Percentiles rank a stretch among this genome's conserved stretches.
Conservation (phyloP, 176 grass and related monocot genomes). For the Echinochloa phyllopogon region DNA sequence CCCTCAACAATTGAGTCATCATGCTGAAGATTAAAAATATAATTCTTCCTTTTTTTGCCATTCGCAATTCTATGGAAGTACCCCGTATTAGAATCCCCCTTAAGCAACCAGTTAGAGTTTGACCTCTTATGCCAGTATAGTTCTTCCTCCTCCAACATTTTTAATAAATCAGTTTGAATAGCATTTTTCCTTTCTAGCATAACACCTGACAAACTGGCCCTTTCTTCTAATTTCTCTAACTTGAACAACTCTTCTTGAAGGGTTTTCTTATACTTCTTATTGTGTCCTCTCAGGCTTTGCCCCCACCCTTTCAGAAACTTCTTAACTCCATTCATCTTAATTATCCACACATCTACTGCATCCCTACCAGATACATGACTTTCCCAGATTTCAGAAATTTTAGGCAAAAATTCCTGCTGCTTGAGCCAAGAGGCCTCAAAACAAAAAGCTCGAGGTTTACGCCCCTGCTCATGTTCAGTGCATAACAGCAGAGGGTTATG, state of each 20-base stretch:
- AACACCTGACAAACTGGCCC: accelerated
- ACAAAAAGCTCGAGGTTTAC: accelerated
- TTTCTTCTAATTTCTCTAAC: neutral
- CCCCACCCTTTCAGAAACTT: neutral
- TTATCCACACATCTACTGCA: neutral
- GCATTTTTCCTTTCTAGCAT: neutral
- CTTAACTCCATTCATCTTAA: neutral
- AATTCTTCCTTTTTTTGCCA: neutral
- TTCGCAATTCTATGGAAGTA: neutral
- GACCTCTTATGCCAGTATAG: neutral
- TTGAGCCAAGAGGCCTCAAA: neutral
- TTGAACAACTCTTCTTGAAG: neutral
- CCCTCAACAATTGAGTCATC: neutral
- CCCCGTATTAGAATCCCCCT: neutral
- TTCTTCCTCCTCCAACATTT: neutral
- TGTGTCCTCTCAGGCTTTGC: neutral
- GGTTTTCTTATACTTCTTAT: too few species aligned
- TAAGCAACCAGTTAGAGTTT: neutral
- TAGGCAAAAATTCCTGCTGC: neutral
- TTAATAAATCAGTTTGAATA: neutral
- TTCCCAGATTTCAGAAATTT: neutral
- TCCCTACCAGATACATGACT: accelerated
- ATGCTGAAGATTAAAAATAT: neutral
- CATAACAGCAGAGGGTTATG: neutral
- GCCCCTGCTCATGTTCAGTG: accelerated